These are phyloP conservation scores for Pholiota microspora DNA, from an alignment of 768 basidiomycete genomes.

Conservation along the genomic window DNA sequence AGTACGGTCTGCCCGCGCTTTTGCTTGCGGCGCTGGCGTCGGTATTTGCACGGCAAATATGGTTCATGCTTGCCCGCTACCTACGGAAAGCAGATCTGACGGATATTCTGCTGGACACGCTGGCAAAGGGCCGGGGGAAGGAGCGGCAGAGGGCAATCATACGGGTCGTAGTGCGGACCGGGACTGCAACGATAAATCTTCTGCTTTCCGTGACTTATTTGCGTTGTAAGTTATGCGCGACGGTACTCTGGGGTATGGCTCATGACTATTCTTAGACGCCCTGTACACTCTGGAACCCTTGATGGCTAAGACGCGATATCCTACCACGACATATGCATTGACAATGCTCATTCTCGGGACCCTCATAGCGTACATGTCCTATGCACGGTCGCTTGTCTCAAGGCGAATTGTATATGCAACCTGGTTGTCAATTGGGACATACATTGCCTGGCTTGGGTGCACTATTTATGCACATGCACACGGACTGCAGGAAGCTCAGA, in stretches of 20 bases:
- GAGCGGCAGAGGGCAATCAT: slow-evolving; percentile 43
- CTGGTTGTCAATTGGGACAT: slow-evolving; percentile 57
- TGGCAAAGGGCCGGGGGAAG: slow-evolving; percentile 55
- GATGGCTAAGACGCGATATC: slow-evolving; percentile 30
- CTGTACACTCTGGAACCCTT: slow-evolving; percentile 50
- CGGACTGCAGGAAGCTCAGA: slow-evolving; percentile 36
- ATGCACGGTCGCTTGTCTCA: slow-evolving; percentile 53
- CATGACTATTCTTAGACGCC: slow-evolving; percentile 39
- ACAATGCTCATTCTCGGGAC: slow-evolving; percentile 41
- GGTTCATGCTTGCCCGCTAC: slow-evolving; percentile 78
- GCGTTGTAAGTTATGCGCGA: slow-evolving; percentile 47
- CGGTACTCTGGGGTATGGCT: slow-evolving; percentile 1
- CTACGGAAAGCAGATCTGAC: slow-evolving; percentile 62
- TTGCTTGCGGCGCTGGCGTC: slow-evolving; percentile 56
- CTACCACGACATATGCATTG: slow-evolving; percentile 34
- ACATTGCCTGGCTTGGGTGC: slow-evolving; percentile 58
- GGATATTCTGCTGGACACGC: slow-evolving; percentile 61
- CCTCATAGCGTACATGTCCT: slow-evolving; percentile 47
- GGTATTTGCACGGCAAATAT: slow-evolving; percentile 62
- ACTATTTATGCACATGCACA: slow-evolving; percentile 50
- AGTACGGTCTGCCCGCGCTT: slow-evolving; percentile 47
- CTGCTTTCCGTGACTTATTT: slow-evolving; percentile 62
- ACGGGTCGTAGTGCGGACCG: slow-evolving; percentile 40
- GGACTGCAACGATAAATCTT: slow-evolving; percentile 45
- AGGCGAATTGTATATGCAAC: slow-evolving; percentile 55